phyloP scores from a whole-genome alignment of 257 asterid species.

The Penstemon davidsonii region DNA sequence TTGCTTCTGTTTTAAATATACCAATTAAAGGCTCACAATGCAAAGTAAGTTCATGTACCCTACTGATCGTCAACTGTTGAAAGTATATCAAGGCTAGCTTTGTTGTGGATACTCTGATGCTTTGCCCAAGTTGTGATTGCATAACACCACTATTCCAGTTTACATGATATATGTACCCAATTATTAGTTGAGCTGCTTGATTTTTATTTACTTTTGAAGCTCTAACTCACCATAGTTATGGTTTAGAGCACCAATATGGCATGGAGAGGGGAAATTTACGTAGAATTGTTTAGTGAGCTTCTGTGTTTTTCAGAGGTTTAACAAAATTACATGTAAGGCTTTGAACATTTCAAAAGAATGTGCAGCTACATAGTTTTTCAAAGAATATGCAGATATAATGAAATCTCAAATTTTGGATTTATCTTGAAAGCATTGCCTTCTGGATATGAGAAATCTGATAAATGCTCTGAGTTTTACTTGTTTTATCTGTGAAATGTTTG shows the following conservation, averaged over 20 bases:
- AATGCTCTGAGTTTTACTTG: constrained; percentile 16
- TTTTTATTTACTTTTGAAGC: constrained; percentile 8
- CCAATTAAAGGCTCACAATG: constrained; percentile 81
- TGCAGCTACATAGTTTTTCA: too few relatives aligned
- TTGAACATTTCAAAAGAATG: constrained; percentile 19
- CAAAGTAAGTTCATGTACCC: constrained; percentile 45
- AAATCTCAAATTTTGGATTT: not conserved
- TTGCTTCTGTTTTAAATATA: constrained; percentile 66
- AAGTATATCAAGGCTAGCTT: constrained; percentile 15
- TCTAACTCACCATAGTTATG: constrained; percentile 8
- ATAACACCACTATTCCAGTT: not conserved
- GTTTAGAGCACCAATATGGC: not conserved
- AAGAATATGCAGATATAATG: not conserved
- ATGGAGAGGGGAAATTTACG: not conserved
- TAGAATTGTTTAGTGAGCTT: not conserved
- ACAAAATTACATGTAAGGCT: not conserved
- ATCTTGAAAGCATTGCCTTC: constrained; percentile 12
- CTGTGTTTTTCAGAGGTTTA: not conserved
- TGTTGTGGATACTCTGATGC: not conserved
- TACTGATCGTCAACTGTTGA: constrained; percentile 6
- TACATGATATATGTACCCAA: not conserved
- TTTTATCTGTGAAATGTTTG: constrained; percentile 14
- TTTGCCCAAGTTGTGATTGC: not conserved
- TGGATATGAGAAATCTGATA: constrained; percentile 1
- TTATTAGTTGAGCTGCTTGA: constrained; percentile 2